Evolutionary conservation across 140 eudicot species (phyloP).

Genomic region (Bidens hawaiensis): DNA sequence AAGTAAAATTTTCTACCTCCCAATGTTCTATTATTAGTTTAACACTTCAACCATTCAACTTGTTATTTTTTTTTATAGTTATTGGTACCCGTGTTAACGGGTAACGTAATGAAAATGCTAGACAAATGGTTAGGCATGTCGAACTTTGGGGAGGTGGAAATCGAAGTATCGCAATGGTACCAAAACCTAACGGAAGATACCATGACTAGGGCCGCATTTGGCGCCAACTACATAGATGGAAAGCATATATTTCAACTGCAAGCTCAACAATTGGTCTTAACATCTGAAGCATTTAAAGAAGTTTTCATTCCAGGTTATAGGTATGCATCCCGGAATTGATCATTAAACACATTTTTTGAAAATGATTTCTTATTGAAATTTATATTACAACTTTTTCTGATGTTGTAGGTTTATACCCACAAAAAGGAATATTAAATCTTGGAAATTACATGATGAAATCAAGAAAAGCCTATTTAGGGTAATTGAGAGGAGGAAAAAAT

Average conservation of each 20-base stretch:
- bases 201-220: conserved; percentile 64
- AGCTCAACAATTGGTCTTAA: conserved; percentile 62
- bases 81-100: conserved; percentile 49
- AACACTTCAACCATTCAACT: neutral
- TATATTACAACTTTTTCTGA: neutral
- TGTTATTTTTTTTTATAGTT: conserved; percentile 32
- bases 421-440: conserved; percentile 52
- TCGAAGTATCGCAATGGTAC: conserved; percentile 83
- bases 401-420: conserved; percentile 75
- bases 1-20: conserved; percentile 38
- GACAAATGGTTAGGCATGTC: conserved; percentile 58
- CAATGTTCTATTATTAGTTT: conserved; percentile 1
- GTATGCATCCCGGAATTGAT: conserved; percentile 17
- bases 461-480: conserved; percentile 55
- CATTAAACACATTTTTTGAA: neutral
- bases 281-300: conserved; percentile 71
- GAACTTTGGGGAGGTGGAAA: conserved; percentile 48
- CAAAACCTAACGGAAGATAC: conserved; percentile 66
- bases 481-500: conserved; percentile 52
- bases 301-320: conserved; percentile 74
- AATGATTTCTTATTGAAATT: neutral
- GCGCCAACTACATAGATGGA: conserved; percentile 77
- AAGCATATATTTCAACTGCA: conserved; percentile 67
- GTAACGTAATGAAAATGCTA: conserved; percentile 52
- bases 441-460: conserved; percentile 71